Conservation (phyloP, 202 grass and related monocot genomes). For the Carex sylvatica region DNA sequence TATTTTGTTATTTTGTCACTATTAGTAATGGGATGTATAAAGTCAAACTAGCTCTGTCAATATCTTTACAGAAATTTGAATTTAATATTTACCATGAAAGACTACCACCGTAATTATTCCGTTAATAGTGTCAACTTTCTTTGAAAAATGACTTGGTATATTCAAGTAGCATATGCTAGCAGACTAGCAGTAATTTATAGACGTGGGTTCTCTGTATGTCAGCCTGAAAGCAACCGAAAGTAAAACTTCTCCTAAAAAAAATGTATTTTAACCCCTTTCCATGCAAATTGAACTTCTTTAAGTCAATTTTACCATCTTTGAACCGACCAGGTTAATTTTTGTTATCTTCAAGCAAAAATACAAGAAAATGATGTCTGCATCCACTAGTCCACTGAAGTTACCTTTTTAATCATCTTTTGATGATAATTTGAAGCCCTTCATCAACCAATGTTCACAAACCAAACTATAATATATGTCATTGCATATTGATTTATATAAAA, state of each 20-base stretch:
- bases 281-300: not conserved
- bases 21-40: too few relatives aligned
- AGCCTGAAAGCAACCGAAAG: not conserved
- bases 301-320: not conserved
- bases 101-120: too few relatives aligned
- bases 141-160: not conserved
- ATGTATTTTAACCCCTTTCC: not conserved
- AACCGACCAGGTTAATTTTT: constrained; percentile 19
- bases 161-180: not conserved
- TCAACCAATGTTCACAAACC: too few relatives aligned
- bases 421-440: too few relatives aligned
- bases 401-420: too few relatives aligned
- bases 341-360: not conserved
- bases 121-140: not conserved
- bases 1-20: too few relatives aligned
- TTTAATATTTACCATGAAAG: too few relatives aligned
- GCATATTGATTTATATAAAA: too few relatives aligned
- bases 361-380: not conserved
- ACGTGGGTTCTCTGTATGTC: not conserved
- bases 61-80: too few relatives aligned
- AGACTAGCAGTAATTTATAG: too few relatives aligned
- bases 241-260: not conserved
- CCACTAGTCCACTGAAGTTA: not conserved
- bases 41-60: too few relatives aligned
- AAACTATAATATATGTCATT: too few relatives aligned